phyloP scores from a whole-genome alignment of 139 green algal genomes.

The Coelastrella sp. region DNA sequence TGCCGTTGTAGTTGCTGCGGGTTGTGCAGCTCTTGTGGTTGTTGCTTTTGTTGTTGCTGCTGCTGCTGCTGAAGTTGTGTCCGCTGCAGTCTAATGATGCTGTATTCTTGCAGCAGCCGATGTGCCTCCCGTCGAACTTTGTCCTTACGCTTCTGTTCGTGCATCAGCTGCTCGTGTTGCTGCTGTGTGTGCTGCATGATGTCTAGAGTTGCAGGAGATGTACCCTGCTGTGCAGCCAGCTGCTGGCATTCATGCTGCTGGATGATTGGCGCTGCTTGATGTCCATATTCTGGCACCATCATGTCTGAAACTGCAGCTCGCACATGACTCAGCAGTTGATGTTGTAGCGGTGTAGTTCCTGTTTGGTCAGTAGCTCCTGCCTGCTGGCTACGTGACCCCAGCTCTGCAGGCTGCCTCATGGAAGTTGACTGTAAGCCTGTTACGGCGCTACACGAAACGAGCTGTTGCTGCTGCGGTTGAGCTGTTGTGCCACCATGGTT shows the following conservation, averaged over 20 bases:
- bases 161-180: neutral
- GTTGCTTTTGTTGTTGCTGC: neutral
- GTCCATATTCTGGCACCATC: neutral
- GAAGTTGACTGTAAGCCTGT: neutral
- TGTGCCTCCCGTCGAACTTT: neutral
- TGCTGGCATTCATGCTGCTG: neutral
- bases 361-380: no score
- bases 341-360: no score
- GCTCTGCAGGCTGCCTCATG: neutral
- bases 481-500: neutral
- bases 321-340: no score
- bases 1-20: neutral
- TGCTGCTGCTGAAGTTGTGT: neutral
- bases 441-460: no score
- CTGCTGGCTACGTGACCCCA: neutral
- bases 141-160: neutral
- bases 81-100: neutral
- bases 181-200: neutral
- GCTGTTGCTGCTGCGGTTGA: neutral
- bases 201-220: neutral
- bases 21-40: neutral
- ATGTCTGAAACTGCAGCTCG: no score
- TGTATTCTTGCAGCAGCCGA: neutral
- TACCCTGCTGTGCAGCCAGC: neutral
- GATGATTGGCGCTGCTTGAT: neutral